phyloP scores from a whole-genome alignment of 2,329 filamentous ascomycete species.

The Neospermospora avenae region DNA sequence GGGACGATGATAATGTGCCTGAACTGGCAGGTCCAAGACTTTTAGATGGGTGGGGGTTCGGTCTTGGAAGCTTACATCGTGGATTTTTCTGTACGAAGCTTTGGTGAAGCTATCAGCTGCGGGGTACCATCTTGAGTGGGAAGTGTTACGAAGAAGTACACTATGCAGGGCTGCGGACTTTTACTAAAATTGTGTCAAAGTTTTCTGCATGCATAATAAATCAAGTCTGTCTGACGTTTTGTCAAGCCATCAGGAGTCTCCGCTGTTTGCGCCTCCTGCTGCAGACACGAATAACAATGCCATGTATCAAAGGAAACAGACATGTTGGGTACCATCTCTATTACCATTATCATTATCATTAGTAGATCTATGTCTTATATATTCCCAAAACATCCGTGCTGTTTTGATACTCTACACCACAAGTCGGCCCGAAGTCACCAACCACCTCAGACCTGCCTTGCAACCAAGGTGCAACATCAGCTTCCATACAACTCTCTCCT shows the following conservation, averaged over 20 bases:
- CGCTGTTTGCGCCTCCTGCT: no score
- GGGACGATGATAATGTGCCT: background rate
- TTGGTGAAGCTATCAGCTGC: background rate
- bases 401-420: conserved; percentile 33
- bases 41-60: background rate
- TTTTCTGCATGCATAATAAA: no score
- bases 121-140: no score
- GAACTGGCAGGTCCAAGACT: conserved; percentile 5
- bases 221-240: no score
- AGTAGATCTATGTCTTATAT: conserved; percentile 11
- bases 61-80: background rate
- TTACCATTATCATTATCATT: background rate
- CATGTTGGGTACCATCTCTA: no score
- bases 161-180: no score
- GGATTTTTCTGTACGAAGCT: background rate
- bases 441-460: conserved; percentile 35
- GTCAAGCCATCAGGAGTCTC: no score
- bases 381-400: conserved; percentile 28
- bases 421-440: conserved; percentile 42
- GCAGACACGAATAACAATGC: no score
- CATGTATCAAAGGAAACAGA: no score
- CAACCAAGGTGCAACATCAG: conserved; percentile 20
- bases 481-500: conserved; percentile 41
- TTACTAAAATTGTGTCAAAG: no score
- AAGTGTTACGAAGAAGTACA: no score